phyloP scores from a whole-genome alignment of 805 yeast species.

The Wickerhamiella parazyma region DNA sequence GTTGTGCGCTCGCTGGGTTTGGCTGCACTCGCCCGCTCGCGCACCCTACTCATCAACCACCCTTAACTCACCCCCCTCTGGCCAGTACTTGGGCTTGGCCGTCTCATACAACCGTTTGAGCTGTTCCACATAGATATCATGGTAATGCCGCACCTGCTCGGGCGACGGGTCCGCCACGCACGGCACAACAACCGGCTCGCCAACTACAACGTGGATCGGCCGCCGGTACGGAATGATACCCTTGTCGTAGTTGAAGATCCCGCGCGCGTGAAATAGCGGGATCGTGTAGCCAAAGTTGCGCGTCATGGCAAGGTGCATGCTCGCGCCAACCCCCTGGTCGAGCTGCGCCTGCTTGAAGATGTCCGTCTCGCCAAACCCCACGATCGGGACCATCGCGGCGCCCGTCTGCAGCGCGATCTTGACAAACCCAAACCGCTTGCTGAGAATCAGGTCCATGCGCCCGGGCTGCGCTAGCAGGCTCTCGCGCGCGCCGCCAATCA shows the following conservation, averaged over 20 bases:
- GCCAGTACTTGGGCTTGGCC: slow-evolving; percentile 33
- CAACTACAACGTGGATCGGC: slow-evolving; percentile 53
- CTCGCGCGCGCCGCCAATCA: slow-evolving; percentile 94
- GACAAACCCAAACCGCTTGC: slow-evolving; percentile 76
- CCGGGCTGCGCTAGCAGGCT: slow-evolving; percentile 54
- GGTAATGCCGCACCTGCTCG: slow-evolving; percentile 36
- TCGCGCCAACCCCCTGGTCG: slow-evolving; percentile 20
- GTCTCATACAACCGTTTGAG: slow-evolving; percentile 50
- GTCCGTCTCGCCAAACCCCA: slow-evolving; percentile 80
- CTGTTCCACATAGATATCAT: slow-evolving; percentile 52
- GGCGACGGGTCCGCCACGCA: slow-evolving; percentile 8
- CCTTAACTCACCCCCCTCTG: slow-evolving; percentile 2
- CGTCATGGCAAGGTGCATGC: slow-evolving; percentile 61
- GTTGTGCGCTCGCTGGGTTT: too few species aligned
- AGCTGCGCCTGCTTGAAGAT: slow-evolving; percentile 40
- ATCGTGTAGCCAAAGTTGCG: slow-evolving; percentile 63
- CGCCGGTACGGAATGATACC: slow-evolving; percentile 80
- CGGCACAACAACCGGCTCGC: slow-evolving; percentile 29
- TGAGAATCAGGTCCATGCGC: slow-evolving; percentile 50
- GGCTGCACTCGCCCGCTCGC: too few species aligned
- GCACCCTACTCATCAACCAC: background rate
- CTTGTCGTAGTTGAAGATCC: slow-evolving; percentile 81
- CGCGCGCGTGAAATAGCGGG: slow-evolving; percentile 86
- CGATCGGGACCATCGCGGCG: slow-evolving; percentile 73
- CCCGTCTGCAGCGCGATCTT: slow-evolving; percentile 72